phyloP scores from a whole-genome alignment of 2,329 filamentous ascomycete species.

The Huntiella decipiens region DNA sequence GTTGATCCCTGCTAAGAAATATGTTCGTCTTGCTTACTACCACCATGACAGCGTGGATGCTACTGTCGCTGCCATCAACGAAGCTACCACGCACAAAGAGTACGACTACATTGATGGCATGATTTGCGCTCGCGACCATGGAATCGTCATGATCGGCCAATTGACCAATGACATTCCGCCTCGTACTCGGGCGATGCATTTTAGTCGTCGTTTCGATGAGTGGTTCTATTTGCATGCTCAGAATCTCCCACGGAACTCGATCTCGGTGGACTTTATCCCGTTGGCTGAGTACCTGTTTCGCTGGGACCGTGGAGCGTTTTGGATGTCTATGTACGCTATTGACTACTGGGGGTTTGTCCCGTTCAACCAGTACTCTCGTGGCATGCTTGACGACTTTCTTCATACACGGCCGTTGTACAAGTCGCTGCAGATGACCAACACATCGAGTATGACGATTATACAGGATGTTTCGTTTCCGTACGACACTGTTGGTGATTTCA shows the following conservation, averaged over 20 bases:
- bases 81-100: constrained; percentile 20
- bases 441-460: constrained; percentile 41
- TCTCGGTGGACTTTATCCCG: constrained; percentile 34
- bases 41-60: constrained; percentile 23
- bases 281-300: constrained; percentile 50
- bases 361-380: constrained; percentile 44
- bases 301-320: constrained; percentile 52
- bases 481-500: constrained; percentile 24
- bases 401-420: constrained; percentile 47
- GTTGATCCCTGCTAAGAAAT: constrained; percentile 33
- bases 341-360: constrained; percentile 40
- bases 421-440: constrained; percentile 41
- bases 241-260: constrained; percentile 18
- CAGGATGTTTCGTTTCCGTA: constrained; percentile 42
- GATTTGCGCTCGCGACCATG: constrained; percentile 34
- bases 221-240: constrained; percentile 59
- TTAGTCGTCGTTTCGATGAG: constrained; percentile 41
- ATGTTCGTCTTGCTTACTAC: constrained; percentile 39
- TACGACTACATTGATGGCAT: constrained; percentile 54
- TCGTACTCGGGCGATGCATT: constrained; percentile 21
- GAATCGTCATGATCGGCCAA: constrained; percentile 41
- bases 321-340: constrained; percentile 44
- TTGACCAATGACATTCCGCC: constrained; percentile 29
- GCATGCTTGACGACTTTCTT: constrained; percentile 40
- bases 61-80: constrained; percentile 25